Percentiles rank a stretch among this genome's conserved stretches.
Conservation (phyloP, 1,139 yeast species). For the Insectozyma bohioensis region DNA sequence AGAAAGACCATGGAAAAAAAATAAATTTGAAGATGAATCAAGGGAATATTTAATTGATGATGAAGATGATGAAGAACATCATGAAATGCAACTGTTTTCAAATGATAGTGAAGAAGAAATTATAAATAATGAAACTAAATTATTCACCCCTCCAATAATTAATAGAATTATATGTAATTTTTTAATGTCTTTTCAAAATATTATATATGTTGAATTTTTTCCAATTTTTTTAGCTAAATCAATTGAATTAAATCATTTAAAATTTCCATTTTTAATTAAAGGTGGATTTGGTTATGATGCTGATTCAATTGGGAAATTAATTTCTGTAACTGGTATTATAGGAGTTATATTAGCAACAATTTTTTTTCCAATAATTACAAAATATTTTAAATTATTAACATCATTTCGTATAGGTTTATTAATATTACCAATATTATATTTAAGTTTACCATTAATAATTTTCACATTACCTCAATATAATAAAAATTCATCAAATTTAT, state of each 20-base stretch:
- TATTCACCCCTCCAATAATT: slow-evolving; percentile 28
- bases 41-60: slow-evolving; percentile 3
- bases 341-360: slow-evolving; percentile 54
- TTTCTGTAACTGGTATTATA: slow-evolving; percentile 56
- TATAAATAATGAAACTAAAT: slow-evolving; percentile 2
- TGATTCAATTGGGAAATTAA: slow-evolving; percentile 51
- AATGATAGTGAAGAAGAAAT: slow-evolving; percentile 2
- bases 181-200: slow-evolving; percentile 34
- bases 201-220: slow-evolving; percentile 55
- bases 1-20: slow-evolving; percentile 34
- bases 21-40: slow-evolving; percentile 1
- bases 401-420: slow-evolving; percentile 44
- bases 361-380: slow-evolving; percentile 55
- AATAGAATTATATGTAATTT: slow-evolving; percentile 16
- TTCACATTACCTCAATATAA: slow-evolving; percentile 40
- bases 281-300: slow-evolving; percentile 39
- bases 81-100: slow-evolving; percentile 1
- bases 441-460: slow-evolving; percentile 50
- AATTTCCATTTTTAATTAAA: slow-evolving; percentile 33
- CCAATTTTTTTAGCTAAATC: slow-evolving; percentile 59
- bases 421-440: slow-evolving; percentile 47
- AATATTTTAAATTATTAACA: slow-evolving; percentile 43
- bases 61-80: neutral
- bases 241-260: slow-evolving; percentile 30
- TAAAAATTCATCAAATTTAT: slow-evolving; percentile 21